Base-by-base conservation (phyloP, 257 asterid genomes). In the Solanum pennellii region DNA sequence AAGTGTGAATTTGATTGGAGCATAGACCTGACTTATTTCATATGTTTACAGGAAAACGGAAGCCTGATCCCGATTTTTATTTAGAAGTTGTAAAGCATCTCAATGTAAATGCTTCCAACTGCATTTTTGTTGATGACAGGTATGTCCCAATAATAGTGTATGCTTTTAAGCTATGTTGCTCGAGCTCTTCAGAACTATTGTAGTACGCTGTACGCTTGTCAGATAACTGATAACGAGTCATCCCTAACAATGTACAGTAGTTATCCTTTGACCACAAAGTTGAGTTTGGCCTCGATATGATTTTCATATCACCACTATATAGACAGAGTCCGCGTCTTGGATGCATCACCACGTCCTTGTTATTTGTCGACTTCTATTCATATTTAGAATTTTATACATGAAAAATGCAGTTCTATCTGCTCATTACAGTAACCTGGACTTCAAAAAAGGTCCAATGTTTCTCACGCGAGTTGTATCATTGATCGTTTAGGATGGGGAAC, bases 111-210 rank as follows among this genome's bases (percentile, higher is more conserved):
- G 94, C 98, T 33, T 90, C 91, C 76, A 91, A 89, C 89, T 95
- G 98, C 79, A 90, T 95, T 69, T 95, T 96, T 89, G 83, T 96
- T 72, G 99, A 96, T 90, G 99, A 96, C 96, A 95, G 98, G 99
- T 96, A 91, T 35, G 47, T 35, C 72, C 72, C 79, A 73, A 23
- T 65, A 41, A 25, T 47, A 21, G 9, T 65, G 74, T 65, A 11
- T 62, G 60, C n/a, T 23, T 74, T 66, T 45, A 33, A 72, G 4
- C 45, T 33, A 18, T 72, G 79, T 35, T 72, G 45, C 45, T 72
- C 15, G 45, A 0, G 39, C 45, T 8, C 79, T 71, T 18, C 27
- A 35, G 39, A 2, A 72, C 23, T 72, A 44, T 16, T 72, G 45
- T 23, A 33, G 1, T 33, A 33, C 23, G 1, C 23, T 11, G 14